These are phyloP conservation scores for Thinopyrum elongatum DNA, from an alignment of 176 grass and related monocot species.

Conservation along the genomic window DNA sequence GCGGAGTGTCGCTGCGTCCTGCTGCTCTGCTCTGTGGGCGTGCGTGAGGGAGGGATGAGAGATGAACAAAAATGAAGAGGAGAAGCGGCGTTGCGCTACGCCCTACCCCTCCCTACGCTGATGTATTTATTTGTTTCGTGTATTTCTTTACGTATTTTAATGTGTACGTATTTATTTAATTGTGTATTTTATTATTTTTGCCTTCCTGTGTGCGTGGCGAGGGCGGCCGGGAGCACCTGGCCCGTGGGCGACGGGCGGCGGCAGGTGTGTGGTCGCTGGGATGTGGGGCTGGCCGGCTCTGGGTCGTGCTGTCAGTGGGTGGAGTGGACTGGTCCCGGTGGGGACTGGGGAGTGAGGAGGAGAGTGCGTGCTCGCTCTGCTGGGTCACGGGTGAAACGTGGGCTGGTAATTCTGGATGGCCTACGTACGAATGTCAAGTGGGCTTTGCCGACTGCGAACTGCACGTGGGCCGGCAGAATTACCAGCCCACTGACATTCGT, in stretches of 20 bases:
- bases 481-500: too few species aligned
- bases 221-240: not conserved
- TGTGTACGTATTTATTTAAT: not conserved
- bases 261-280: not conserved
- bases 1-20: not conserved
- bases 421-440: not conserved
- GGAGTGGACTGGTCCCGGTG: not conserved
- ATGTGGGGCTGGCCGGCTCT: not conserved
- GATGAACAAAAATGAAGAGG: not conserved
- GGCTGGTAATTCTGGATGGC: not conserved
- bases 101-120: not conserved
- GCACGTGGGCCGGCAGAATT: too few species aligned
- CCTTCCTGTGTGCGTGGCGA: not conserved
- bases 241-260: not conserved
- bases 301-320: not conserved
- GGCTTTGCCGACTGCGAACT: not conserved
- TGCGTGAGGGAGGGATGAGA: not conserved
- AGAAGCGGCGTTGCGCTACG: conserved; percentile 12
- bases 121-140: not conserved
- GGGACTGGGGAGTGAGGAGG: not conserved
- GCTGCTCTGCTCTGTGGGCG: too few species aligned
- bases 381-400: not conserved
- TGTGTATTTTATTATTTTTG: not conserved
- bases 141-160: not conserved
- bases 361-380: not conserved